Conservation (phyloP, 1,284 basidiomycete genomes). For the Mycocalia duriaeana region DNA sequence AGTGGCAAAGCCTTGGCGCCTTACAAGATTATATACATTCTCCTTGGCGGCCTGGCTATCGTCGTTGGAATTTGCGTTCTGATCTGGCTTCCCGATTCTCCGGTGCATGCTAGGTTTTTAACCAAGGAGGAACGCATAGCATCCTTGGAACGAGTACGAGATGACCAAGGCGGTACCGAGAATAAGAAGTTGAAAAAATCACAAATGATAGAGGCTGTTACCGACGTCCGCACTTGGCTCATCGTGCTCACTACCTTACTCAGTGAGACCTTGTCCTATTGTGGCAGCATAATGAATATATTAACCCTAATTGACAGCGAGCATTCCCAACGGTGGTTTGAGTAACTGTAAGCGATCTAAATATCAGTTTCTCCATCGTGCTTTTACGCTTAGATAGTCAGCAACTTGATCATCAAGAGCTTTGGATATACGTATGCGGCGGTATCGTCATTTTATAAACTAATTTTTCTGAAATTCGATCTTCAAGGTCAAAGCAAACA, state of each 20-base stretch:
- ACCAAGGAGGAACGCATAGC: constrained; percentile 58
- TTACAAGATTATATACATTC: constrained; percentile 60
- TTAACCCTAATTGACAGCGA: no score
- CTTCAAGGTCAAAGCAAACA: constrained; percentile 50
- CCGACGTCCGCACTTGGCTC: constrained; percentile 61
- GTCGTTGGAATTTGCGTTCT: constrained; percentile 53
- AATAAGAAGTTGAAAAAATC: constrained; percentile 58
- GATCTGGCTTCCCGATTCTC: constrained; percentile 63
- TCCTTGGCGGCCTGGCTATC: constrained; percentile 59
- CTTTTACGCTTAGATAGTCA: constrained; percentile 37
- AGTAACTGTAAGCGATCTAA: constrained; percentile 49
- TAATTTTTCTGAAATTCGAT: neutral
- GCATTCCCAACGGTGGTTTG: constrained; percentile 60
- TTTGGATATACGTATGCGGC: constrained; percentile 62
- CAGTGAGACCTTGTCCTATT: constrained; percentile 33
- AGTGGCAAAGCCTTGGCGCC: constrained; percentile 41
- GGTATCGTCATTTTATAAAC: neutral
- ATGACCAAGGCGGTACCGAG: constrained; percentile 61
- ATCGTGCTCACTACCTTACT: constrained; percentile 54
- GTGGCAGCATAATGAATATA: no score
- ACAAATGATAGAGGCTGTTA: constrained; percentile 54
- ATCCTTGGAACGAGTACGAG: constrained; percentile 61
- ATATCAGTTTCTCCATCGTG: neutral
- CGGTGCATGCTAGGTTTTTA: constrained; percentile 54
- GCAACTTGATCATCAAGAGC: constrained; percentile 56